Conservation (phyloP, 495 filamentous ascomycete genomes). For the Talaromyces stipitatus region DNA sequence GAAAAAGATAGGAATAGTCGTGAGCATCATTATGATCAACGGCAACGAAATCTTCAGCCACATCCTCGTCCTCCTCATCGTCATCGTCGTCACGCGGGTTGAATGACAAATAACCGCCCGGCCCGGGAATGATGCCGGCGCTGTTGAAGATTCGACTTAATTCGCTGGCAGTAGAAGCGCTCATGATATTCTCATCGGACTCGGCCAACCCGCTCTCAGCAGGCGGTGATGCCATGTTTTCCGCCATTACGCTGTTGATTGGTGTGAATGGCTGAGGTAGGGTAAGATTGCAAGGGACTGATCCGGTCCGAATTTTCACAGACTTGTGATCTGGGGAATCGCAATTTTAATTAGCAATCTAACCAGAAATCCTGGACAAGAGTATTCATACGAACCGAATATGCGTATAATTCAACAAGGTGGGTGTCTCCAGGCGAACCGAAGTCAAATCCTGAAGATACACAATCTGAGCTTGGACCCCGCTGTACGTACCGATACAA, state of each 20-base stretch:
- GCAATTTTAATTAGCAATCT: background rate
- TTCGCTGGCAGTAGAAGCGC: conserved; percentile 23
- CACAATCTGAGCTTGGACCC: background rate
- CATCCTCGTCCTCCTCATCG: conserved; percentile 31
- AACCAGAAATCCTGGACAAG: background rate
- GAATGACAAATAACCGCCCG: conserved; percentile 25
- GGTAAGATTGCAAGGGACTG: background rate
- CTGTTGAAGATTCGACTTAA: conserved; percentile 26
- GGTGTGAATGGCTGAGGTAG: no score
- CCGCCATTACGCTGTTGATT: background rate
- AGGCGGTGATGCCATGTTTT: conserved; percentile 5
- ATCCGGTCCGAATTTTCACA: background rate
- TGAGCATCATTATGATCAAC: conserved; percentile 36
- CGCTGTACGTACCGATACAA: background rate
- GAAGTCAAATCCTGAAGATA: background rate
- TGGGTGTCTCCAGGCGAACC: background rate
- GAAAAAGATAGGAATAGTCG: conserved; percentile 38
- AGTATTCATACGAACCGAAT: background rate
- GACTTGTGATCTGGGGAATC: background rate
- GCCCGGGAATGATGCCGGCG: conserved; percentile 20
- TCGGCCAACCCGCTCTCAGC: conserved; percentile 2
- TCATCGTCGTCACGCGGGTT: conserved; percentile 24
- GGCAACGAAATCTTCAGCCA: conserved; percentile 30
- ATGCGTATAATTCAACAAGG: background rate
- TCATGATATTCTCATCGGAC: conserved; percentile 1